Evolutionary conservation across 495 filamentous ascomycete genomes (phyloP), one percentile per base, ranked within the genome.

Genomic region (Terfezia boudieri): DNA sequence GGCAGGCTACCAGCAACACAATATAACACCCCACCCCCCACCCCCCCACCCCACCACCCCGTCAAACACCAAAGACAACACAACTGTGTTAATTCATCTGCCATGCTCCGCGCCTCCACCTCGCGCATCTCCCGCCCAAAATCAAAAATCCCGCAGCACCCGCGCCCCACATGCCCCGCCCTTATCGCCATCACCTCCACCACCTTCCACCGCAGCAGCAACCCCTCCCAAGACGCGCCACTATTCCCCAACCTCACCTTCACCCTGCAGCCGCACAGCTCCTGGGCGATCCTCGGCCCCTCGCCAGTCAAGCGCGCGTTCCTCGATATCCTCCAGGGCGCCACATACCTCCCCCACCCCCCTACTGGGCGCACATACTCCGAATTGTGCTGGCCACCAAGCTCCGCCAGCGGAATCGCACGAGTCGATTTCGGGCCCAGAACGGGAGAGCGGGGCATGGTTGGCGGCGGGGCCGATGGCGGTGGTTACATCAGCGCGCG

Each of bases 401-500:
- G 59, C 60, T 46, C 61, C 60, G 54, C 61, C 60, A 17, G 59
- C 57, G 36, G 50, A 49, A 65, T 65, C 17, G 49, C 58, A 37
- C 52, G 61, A 9, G 62, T 65, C 36, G 59, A 62, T 11, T 65
- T 65, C 32, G 62, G 62, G 12, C 53, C 62, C 5, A 61, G 61
- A 55, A 66, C 66, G 3, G 66, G 65, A 43, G 53, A 65, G 17
- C 55, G 37, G 8, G 62, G 62, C 6, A 58, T 65, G 59, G 37
- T 65, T 9, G 37, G 55, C 35, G 72, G 73, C 8, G 72, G 70
- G 12, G 71, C 74, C 11, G 41, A 6, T 3, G 76, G 78, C 1
- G 86, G 86, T 9, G 79, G 84, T 10, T 94, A 95, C 60, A 67
- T 96, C 37, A 86, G 83, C 59, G 85, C 86, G 11, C 74, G 90